phyloP scores from a whole-genome alignment of 352 stramenopile species.

The Phytophthora foliorum region DNA sequence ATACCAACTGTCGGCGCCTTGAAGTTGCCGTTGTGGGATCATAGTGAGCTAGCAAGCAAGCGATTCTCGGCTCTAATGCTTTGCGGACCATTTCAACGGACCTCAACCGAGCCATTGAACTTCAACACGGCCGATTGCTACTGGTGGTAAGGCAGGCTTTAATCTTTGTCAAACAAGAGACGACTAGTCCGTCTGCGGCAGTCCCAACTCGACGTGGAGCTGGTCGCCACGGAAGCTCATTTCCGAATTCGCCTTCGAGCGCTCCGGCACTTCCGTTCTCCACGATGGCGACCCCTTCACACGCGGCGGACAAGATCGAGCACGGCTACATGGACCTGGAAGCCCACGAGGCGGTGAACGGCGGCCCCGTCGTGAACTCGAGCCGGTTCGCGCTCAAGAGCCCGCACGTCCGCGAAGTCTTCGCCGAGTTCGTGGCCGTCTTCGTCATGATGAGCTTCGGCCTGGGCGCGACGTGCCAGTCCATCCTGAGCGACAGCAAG shows the following conservation, averaged over 20 bases:
- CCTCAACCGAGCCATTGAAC: constrained; percentile 32
- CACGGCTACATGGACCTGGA: constrained; percentile 48
- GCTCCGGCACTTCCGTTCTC: constrained; percentile 25
- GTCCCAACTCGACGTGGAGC: neutral
- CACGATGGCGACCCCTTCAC: constrained; percentile 27
- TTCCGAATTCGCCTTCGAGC: constrained; percentile 30
- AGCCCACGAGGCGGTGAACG: constrained; percentile 38
- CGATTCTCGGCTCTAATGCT: neutral
- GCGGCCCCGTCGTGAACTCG: constrained; percentile 19
- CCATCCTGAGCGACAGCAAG: constrained; percentile 36
- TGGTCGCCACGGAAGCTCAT: constrained; percentile 21
- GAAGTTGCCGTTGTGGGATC: constrained; percentile 13
- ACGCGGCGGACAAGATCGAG: constrained; percentile 41
- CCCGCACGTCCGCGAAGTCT: constrained; percentile 39
- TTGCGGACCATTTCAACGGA: constrained; percentile 10
- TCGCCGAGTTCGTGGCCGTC: constrained; percentile 48
- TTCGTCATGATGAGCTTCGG: constrained; percentile 59
- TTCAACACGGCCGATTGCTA: constrained; percentile 5
- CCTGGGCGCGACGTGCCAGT: constrained; percentile 43
- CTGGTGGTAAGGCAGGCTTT: constrained; percentile 37
- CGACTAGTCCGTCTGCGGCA: neutral
- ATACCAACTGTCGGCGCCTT: constrained; percentile 1
- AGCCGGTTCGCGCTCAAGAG: constrained; percentile 51
- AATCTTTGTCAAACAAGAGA: constrained; percentile 41
- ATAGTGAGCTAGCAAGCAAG: neutral